Evolutionary conservation across 2,329 filamentous ascomycete genomes (phyloP), one percentile per base, ranked within the genome.

Genomic region (Alternaria arbusti): DNA sequence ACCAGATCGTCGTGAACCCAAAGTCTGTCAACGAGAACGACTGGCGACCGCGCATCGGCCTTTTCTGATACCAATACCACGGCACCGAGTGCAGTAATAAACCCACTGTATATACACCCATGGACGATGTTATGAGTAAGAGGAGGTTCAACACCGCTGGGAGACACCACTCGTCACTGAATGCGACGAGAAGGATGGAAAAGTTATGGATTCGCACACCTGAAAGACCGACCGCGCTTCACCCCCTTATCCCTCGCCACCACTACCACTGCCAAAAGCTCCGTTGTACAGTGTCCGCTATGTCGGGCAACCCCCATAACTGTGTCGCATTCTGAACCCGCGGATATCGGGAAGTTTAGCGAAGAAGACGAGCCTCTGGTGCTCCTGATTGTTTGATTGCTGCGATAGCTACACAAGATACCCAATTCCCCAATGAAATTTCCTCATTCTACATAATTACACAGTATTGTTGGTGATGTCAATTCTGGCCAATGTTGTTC

Each of bases 1-100:
- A 97, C 81, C 91, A 94, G 80, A 97, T 98, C 76, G 87, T 91
- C 65, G 89, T 98, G 63, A 96, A 97, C 76, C 93, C 93, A 61
- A 93, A 93, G 74, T 51, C 74, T 26, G 67, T 68, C 20, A 86
- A 90, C 63, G 90, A 91, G 32, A 77, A 69, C 55, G 87, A 90
- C 55, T 95, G 93, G 93, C 89, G 92, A 52, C 88, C 90, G 60
- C 86, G 92, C 43, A 93, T 95, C 82, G 91, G 92, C 44, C 66
- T 78, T 5, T 79, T 79, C 62, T 78, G 59, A 70, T 52, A 45
- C 15, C 26, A 12, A 49, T 20, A 45, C 22, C 28, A 32, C 28
- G 49, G 23, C 49, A 15, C 49, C 36, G 30, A 52, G 12, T 47
- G 28, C 23, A 45, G 40, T 20, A 60, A 57, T 36, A 40, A 28